Percentiles rank a stretch among this genome's conserved stretches.
Conservation (phyloP, 2,329 filamentous ascomycete genomes). For the Diaporthe australafricana region DNA sequence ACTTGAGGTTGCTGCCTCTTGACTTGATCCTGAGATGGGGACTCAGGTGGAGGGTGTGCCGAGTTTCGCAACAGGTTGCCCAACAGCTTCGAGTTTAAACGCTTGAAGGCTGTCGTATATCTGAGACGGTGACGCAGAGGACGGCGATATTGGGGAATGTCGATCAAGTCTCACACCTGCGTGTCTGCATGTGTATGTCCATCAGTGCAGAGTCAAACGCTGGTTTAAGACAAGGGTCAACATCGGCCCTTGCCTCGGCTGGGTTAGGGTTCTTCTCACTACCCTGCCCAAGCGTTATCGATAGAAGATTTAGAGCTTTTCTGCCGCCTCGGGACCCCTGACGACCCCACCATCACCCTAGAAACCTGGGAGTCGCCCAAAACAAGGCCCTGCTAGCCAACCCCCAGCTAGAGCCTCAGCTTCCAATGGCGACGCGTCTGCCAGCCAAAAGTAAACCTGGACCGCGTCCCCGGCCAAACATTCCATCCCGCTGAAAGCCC, state of each 20-base stretch:
- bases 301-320: background rate
- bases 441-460: slow-evolving; percentile 25
- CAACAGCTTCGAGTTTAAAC: background rate
- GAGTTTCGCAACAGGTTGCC: background rate
- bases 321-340: slow-evolving; percentile 7
- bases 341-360: slow-evolving; percentile 28
- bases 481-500: slow-evolving; percentile 16
- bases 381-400: slow-evolving; percentile 19
- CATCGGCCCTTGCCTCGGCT: background rate
- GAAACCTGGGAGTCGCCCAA: slow-evolving; percentile 21
- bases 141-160: background rate
- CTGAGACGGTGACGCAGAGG: background rate
- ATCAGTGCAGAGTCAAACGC: background rate
- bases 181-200: background rate
- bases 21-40: background rate
- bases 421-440: slow-evolving; percentile 26
- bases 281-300: background rate
- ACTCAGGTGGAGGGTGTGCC: no score
- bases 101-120: background rate
- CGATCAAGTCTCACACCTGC: background rate
- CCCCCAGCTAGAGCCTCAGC: slow-evolving; percentile 2
- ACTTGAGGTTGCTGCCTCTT: no score
- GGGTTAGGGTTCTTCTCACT: slow-evolving; percentile 11
- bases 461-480: slow-evolving; percentile 30
- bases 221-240: background rate